Base-by-base conservation (phyloP, 208 protist genomes). In the Acanthamoeba sp. region DNA sequence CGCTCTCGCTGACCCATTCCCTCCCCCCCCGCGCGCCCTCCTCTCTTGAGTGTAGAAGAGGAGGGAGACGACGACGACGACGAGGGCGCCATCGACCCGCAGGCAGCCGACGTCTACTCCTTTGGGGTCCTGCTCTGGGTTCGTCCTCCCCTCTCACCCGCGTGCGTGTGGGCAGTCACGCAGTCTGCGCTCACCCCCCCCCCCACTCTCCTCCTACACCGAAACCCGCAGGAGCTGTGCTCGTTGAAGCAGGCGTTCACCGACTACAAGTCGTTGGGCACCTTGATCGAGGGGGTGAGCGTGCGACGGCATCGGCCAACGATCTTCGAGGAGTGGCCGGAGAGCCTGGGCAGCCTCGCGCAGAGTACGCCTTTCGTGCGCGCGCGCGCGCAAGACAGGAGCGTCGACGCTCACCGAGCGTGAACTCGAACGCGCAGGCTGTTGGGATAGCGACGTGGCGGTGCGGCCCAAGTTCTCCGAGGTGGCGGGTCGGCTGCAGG, bases 111-210 rank as follows among this genome's bases (percentile, higher is more conserved):
- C 32, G 82, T 89, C 55, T 89, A 89, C 38, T 89, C 82, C 3
- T 89, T 69, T 36, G 82, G 82, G 38, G 66, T 89, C 14, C 27
- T 89, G 7, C 82, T 89, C 45, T 89, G 82, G 82, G 82, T 89
- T 64, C n/a, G 32, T 9, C 14, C 45, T 3, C 27, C 3, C 38
- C 12, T 85, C 3, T 7, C 22, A 12, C 27, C 4, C 3, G 2
- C 27, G 1, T 20, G 1, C 7, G 9, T 24, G 55, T 5, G 12
- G 55, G 22, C 7, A 1, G 3, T 32, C 20, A 7, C 38, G 20
- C 22, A 22, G 7, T 22, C 57, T 16, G 22, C 20, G 40, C 40
- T 88, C 10, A 18, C 42, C 10, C 29, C 16, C 78, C 57, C 18
- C 5, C 34, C 27, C 14, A 16, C 32, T 88, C 20, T 88, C 40